Evolutionary conservation across 805 yeast species (phyloP).

Genomic region (Ogataea siamensis): DNA sequence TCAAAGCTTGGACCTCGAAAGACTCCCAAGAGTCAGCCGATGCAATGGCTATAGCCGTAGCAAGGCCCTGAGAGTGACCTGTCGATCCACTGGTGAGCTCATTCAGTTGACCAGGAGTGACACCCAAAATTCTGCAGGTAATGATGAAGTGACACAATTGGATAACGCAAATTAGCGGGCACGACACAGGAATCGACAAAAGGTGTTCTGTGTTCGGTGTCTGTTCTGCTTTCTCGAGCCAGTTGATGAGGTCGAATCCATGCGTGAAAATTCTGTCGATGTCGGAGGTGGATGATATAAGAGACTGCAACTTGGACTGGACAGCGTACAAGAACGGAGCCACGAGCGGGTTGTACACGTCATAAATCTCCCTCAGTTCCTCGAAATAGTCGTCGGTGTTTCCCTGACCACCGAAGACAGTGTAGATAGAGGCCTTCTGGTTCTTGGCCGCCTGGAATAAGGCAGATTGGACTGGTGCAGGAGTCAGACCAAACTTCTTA

Average conservation of each 20-base stretch:
- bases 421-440: slow-evolving; percentile 61
- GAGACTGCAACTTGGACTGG: slow-evolving; percentile 62
- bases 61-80: slow-evolving; percentile 89
- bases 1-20: slow-evolving; percentile 66
- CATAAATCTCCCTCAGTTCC: slow-evolving; percentile 84
- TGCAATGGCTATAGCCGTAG: slow-evolving; percentile 90
- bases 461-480: slow-evolving; percentile 26
- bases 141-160: slow-evolving; percentile 92
- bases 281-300: slow-evolving; percentile 69
- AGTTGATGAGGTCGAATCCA: slow-evolving; percentile 82
- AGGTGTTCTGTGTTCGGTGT: slow-evolving; percentile 90
- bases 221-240: slow-evolving; percentile 82
- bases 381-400: slow-evolving; percentile 96
- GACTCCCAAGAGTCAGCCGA: slow-evolving; percentile 81
- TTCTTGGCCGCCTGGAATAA: slow-evolving; percentile 63
- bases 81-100: slow-evolving; percentile 68
- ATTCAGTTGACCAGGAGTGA: slow-evolving; percentile 87
- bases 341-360: slow-evolving; percentile 72
- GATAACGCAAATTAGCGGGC: slow-evolving; percentile 96
- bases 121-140: slow-evolving; percentile 79
- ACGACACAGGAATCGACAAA: slow-evolving; percentile 87
- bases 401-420: slow-evolving; percentile 99
- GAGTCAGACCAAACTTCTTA: slow-evolving; percentile 24
- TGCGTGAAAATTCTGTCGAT: slow-evolving; percentile 88
- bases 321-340: slow-evolving; percentile 68